Evolutionary conservation across 129 eudicot species (phyloP), one percentile per base, ranked within the genome.

Genomic region (Centaurea solstitialis): DNA sequence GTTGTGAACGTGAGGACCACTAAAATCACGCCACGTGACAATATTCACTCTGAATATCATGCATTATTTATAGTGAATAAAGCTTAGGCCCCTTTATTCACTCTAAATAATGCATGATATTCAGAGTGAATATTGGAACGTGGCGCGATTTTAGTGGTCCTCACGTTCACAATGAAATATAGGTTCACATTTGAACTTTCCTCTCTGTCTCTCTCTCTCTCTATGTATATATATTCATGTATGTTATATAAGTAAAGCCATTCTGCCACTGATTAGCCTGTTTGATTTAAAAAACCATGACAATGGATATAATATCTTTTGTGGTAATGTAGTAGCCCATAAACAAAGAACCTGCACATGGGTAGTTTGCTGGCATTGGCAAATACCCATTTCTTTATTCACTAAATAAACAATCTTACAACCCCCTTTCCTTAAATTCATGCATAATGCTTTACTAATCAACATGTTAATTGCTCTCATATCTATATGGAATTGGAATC

Each of bases 301-400:
- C 65, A 57, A 57, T 57, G 6, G 24, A 82, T 70, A 57, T 61
- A 59, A 76, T 39, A 62, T 59, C n/a, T 35, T 69, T 24, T 76
- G 73, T 70, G 57, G 81, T 76, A 76, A 73, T 39, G 50, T 23
- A 76, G 86, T 59, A 72, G 84, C 64, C 87, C 70, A 78, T 87
- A 82, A 85, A 85, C 67, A 82, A 74, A 76, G 85, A 74, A 76
- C 47, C 64, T 35, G 78, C 91, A 88, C 89, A 85, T 88, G 91
- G 91, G 83, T 73, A 50, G 85, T 57, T 70, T 79, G 88, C 87
- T 87, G 86, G 72, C 80, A 28, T 81, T 15, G 38, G 78, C 87
- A 74, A 74, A 59, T 74, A 71, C 66, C n/a, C 80, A 79, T 75
- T 69, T 80, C 70, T 73, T 68, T 80, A 75, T 41, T 82, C 41